Evolutionary conservation across 495 filamentous ascomycete species (phyloP).

Genomic region (Lasiosphaeris hirsuta): DNA sequence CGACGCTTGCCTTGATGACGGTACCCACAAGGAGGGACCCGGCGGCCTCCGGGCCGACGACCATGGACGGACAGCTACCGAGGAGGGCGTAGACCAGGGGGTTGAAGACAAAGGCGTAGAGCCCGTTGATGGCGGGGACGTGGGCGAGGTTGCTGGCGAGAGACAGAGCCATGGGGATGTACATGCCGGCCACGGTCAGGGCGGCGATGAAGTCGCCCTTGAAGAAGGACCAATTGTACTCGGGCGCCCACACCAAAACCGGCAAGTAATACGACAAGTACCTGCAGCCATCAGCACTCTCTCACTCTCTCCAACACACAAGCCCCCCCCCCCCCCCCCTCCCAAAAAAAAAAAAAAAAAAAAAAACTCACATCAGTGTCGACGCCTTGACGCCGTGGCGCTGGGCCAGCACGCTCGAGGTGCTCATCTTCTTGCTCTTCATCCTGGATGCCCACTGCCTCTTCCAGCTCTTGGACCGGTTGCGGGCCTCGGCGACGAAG

Average conservation of each 20-base stretch:
- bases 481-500: constrained; percentile 17
- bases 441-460: constrained; percentile 35
- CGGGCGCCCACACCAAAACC: constrained; percentile 78
- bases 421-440: constrained; percentile 57
- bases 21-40: constrained; percentile 86
- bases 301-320: neutral
- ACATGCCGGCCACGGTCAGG: constrained; percentile 91
- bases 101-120: constrained; percentile 91
- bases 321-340: too few species aligned
- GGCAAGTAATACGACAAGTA: constrained; percentile 94
- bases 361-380: constrained; percentile 53
- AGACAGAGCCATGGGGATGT: constrained; percentile 95
- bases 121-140: constrained; percentile 88
- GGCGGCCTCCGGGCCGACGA: constrained; percentile 94
- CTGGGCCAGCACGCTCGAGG: constrained; percentile 59
- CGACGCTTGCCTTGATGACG: constrained; percentile 75
- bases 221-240: constrained; percentile 78
- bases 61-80: constrained; percentile 85
- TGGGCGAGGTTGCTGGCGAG: constrained; percentile 92
- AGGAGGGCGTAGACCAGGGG: constrained; percentile 86
- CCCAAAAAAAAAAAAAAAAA: too few species aligned
- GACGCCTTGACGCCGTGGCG: constrained; percentile 57
- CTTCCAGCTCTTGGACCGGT: constrained; percentile 31
- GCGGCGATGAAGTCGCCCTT: constrained; percentile 83
- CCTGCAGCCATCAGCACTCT: constrained; percentile 42